Evolutionary conservation across 1,284 basidiomycete species (phyloP), one percentile per base, ranked within the genome.

Genomic region (Pulveroboletus sp.): DNA sequence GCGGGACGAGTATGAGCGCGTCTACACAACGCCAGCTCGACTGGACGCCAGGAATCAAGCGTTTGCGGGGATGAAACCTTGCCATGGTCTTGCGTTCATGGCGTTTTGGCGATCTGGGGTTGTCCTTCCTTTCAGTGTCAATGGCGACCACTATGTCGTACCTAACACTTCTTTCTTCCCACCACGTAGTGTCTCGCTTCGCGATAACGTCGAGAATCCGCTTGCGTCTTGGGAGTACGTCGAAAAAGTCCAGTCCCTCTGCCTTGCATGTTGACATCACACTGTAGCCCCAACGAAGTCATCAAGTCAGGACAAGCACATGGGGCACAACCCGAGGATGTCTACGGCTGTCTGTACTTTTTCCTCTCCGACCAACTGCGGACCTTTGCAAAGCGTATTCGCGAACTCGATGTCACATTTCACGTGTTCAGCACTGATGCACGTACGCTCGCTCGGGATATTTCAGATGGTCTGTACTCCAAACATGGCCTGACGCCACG

Each of bases 261-360:
- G 25, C 7, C 12, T 36, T 64, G 22, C 68, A 35, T 36, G 0
- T 28, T 14, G 5, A 47, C 5, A 2, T 42, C 31, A 1, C 17
- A n/a, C 20, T 24, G 7, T 31, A 68, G 69, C 40, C 52, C 43
- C 4, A 58, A 68, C 35, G 49, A 52, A 8, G 63, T 77, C 36
- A 36, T 78, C 29, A 58, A 62, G 45, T 62, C 64, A 4, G 77
- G 78, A n/a, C 66, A 68, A 48, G 59, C 59, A 1, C 56, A 69
- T 18, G 76, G 77, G 11, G 70, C 69, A 1, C 66, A 65, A 12
- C 57, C 66, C 1, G 76, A 72, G 49, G 79, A 81, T 48, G 62
- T 78, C 43, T 77, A 72, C 42, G 79, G 78, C 1, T 79, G 77
- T 47, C 71, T 81, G 8, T 80, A 78, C 60, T 78, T 80, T 54